Base-by-base conservation (phyloP, 225 moss, liverwort and hornwort genomes). In the Lunularia cruciata region DNA sequence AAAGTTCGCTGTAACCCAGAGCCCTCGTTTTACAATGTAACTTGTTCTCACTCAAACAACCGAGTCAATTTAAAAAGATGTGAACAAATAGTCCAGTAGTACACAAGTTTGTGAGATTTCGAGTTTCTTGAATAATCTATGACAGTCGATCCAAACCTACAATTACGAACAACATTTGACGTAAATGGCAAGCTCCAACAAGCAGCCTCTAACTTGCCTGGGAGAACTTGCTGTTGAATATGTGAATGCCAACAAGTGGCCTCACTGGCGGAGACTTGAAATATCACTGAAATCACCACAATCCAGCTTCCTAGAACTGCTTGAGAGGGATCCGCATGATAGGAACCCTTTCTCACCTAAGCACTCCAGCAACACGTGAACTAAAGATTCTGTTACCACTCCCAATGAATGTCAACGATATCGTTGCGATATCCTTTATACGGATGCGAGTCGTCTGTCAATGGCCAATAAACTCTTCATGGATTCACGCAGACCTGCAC, bases 391-490 rank as follows among this genome's bases (percentile, higher is more conserved):
- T 67, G 35, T 20, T 15, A 67, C 45, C 47, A 47, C 22, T 47
- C 19, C 47, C 47, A 31, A 31, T 9, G 15, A 46, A 18, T 65
- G 64, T 65, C 45, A 28, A 65, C 8, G 47, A n/a, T 10, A 36
- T 67, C 32, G 34, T 51, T 32, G 22, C 65, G 47, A 47, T 64
- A 45, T 18, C 18, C n/a, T 18, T 11, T 27, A 30, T 27, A 43
- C 65, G 65, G 65, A 52, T 67, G 67, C 67, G n/a, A 33, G 65
- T 65, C 16, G 48, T 47, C 65, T 43, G 42, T 45, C 14, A 64
- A 65, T 65, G 32, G 48, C 61, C 25, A 72, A 25, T 60, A 15
- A 72, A 55, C 60, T 52, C 22, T 23, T n/a, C 40, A 53, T 67
- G 60, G 60, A 52, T 37, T 33, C 28, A 43, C 5, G 16, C n/a